Evolutionary conservation across 106 monocot genomes (phyloP), one percentile per base, ranked within the genome.

Genomic region (Platanthera guangdongensis): DNA sequence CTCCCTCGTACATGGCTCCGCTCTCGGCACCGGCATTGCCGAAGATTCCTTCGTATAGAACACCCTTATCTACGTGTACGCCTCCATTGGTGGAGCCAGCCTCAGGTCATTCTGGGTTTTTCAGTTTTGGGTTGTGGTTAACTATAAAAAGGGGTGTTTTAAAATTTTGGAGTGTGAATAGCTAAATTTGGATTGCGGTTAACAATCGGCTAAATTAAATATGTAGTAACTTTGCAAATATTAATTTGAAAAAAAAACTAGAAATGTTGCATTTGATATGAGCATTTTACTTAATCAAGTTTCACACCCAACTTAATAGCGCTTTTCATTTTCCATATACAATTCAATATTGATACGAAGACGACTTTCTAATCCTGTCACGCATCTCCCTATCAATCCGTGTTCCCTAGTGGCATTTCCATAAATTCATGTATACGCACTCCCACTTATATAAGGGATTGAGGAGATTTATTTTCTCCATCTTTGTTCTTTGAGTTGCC

Each of bases 61-160:
- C 85, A 87, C 94, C 14, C 88, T 94, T 48, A 81, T 90, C 22
- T 87, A 88, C 52, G 64, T 78, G 52, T 94, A 94, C 47, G 67
- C 83, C 19, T 22, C 70, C 22, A 63, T 46, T 10, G 30, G 71
- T 8, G 25, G 67, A 4, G 53, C 9, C 6, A 69, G 76, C 7
- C 10, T 88, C 16, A 74, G 18, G 3, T 9, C 14, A 8, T 39
- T 39, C 39, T 39, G 39, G 39, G 39, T 2, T 3, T 0, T 3
- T 39, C 39, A 39, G 3, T 39, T 39, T 39, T 39, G 39, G 39
- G 39, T 1, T 39, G 39, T 3, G 3, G 39, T 39, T 39, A 39
- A 39, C 39, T 3, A 39, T 39, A 39, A 39, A 39, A 39, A 39
- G 2, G 39, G 39, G 1, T 39, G 0, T 39, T 39, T 39, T 39